Conservation (phyloP, 139 green algal species). For the Coccomyxa sp. region DNA sequence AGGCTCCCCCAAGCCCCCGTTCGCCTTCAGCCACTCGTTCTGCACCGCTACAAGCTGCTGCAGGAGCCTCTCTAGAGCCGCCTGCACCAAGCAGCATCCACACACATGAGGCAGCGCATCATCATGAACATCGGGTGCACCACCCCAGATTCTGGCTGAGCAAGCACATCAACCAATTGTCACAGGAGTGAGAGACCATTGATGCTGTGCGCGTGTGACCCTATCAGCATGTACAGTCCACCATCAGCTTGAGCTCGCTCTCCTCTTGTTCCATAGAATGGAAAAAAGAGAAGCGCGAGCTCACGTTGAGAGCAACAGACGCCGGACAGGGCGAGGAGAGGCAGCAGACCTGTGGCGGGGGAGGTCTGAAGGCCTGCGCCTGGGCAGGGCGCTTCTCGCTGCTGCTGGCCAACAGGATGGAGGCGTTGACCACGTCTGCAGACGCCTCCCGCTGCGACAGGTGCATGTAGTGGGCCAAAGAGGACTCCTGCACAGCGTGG, state of each 20-base stretch:
- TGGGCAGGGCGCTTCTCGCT: background rate
- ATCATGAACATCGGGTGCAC: background rate
- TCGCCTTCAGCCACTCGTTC: slow-evolving; percentile 33
- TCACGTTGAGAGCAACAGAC: background rate
- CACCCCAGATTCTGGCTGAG: background rate
- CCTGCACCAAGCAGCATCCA: slow-evolving; percentile 17
- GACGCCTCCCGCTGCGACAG: slow-evolving; percentile 54
- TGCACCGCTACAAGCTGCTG: slow-evolving; percentile 54
- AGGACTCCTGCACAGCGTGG: slow-evolving; percentile 24
- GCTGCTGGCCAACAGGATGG: slow-evolving; percentile 40
- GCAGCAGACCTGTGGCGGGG: background rate
- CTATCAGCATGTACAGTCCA: background rate
- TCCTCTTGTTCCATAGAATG: background rate
- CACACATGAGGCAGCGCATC: background rate
- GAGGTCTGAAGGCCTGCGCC: background rate
- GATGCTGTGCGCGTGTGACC: background rate
- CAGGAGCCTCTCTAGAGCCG: slow-evolving; percentile 49
- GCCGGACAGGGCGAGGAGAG: background rate
- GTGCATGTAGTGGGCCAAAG: slow-evolving; percentile 54
- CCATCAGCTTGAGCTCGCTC: background rate
- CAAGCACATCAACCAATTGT: background rate
- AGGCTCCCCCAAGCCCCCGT: slow-evolving; percentile 43
- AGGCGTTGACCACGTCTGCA: slow-evolving; percentile 70
- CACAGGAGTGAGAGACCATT: background rate
- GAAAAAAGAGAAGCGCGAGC: background rate